These are phyloP conservation scores for Omphalotus olearius DNA, from an alignment of 1,284 basidiomycete genomes.

Conservation along the genomic window DNA sequence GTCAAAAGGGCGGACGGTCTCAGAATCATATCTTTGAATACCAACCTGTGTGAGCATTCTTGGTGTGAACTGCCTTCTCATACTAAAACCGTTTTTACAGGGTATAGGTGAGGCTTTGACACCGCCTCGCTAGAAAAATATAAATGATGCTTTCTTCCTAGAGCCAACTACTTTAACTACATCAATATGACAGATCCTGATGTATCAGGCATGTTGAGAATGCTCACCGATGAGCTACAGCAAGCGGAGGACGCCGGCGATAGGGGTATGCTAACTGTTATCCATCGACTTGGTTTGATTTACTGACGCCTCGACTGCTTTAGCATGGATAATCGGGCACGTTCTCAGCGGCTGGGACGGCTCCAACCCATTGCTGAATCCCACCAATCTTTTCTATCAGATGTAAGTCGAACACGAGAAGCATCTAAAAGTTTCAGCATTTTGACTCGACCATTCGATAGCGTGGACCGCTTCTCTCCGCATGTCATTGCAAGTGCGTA, in stretches of 20 bases:
- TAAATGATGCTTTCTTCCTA: conserved; percentile 17
- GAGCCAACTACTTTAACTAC: conserved; percentile 72
- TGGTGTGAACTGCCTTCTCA: conserved; percentile 3
- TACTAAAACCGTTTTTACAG: conserved; percentile 22
- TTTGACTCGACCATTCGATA: conserved; percentile 26
- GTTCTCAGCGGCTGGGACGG: conserved; percentile 79
- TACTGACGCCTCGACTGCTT: background rate
- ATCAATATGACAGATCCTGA: conserved; percentile 73
- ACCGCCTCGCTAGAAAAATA: background rate
- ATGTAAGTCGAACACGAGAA: conserved; percentile 23
- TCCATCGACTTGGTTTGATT: background rate
- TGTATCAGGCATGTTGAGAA: conserved; percentile 70
- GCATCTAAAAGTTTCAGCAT: background rate
- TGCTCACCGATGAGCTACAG: conserved; percentile 79
- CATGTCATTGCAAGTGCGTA: conserved; percentile 73
- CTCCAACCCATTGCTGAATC: conserved; percentile 52
- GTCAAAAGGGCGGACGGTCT: conserved; percentile 66
- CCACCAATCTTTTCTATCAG: conserved; percentile 68
- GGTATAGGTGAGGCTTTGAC: conserved; percentile 39
- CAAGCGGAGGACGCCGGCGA: conserved; percentile 70
- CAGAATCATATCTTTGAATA: conserved; percentile 74
- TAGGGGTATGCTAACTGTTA: conserved; percentile 38
- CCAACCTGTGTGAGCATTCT: conserved; percentile 58
- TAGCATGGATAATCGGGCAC: conserved; percentile 80
- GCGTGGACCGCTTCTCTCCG: conserved; percentile 75